A percentile compares a stretch with the other conserved stretches of the same genome.
These are phyloP conservation scores for Podospora sp. DNA, from an alignment of 495 filamentous ascomycete species.

Conservation along the genomic window DNA sequence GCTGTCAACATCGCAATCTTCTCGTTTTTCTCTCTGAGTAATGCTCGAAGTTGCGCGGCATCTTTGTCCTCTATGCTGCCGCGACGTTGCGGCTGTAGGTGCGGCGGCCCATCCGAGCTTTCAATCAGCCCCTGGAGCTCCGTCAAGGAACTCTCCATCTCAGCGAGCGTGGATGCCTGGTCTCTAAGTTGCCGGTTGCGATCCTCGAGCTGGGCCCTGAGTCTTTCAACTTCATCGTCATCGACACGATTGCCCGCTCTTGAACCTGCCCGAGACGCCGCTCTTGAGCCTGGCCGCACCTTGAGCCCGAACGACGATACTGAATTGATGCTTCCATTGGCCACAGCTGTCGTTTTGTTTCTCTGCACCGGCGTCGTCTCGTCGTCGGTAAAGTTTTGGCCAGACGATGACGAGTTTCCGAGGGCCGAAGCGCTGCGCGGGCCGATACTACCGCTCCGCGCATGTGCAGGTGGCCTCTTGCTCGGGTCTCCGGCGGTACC, in stretches of 20 bases:
- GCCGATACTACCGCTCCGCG: constrained; percentile 53
- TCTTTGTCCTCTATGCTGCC: constrained; percentile 77
- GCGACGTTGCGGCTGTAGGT: constrained; percentile 33
- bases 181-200: constrained; percentile 85
- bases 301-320: constrained; percentile 52
- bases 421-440: constrained; percentile 58
- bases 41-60: constrained; percentile 70
- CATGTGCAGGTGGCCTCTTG: constrained; percentile 48
- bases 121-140: constrained; percentile 74
- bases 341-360: constrained; percentile 43
- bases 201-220: constrained; percentile 73
- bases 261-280: constrained; percentile 32
- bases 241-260: constrained; percentile 36
- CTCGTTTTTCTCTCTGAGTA: constrained; percentile 94
- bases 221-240: constrained; percentile 68
- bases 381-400: constrained; percentile 49
- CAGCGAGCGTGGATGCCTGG: constrained; percentile 75
- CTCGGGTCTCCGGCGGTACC: constrained; percentile 60
- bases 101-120: constrained; percentile 45
- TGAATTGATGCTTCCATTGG: constrained; percentile 49
- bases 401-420: constrained; percentile 41
- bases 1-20: constrained; percentile 88
- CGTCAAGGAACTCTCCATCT: constrained; percentile 79
- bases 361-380: constrained; percentile 61
- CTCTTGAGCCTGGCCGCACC: constrained; percentile 50